Evolutionary conservation across 495 filamentous ascomycete species (phyloP).

Genomic region (Collariella sp.): DNA sequence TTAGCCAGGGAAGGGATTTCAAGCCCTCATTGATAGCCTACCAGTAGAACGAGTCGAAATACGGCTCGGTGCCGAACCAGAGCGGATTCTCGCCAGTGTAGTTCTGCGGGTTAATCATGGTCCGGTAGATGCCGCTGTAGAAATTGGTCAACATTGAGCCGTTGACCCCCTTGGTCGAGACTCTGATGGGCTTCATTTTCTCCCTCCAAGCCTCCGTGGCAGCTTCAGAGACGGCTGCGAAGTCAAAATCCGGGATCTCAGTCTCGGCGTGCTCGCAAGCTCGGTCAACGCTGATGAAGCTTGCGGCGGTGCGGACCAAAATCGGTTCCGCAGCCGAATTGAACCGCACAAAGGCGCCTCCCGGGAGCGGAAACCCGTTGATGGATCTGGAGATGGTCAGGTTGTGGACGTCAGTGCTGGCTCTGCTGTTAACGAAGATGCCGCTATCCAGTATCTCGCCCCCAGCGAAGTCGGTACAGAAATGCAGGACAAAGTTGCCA

Average conservation of each 20-base stretch:
- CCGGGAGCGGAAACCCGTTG: slow-evolving; percentile 57
- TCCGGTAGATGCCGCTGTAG: slow-evolving; percentile 63
- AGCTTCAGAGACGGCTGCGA: slow-evolving; percentile 42
- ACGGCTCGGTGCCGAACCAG: slow-evolving; percentile 63
- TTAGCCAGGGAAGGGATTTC: slow-evolving; percentile 6
- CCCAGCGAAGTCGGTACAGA: slow-evolving; percentile 65
- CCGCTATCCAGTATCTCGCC: slow-evolving; percentile 55
- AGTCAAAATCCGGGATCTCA: slow-evolving; percentile 62
- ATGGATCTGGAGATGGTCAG: slow-evolving; percentile 51
- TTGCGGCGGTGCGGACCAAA: slow-evolving; percentile 56
- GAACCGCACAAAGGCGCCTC: slow-evolving; percentile 50
- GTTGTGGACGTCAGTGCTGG: slow-evolving; percentile 44
- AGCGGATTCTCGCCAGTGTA: slow-evolving; percentile 73
- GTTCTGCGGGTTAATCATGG: slow-evolving; percentile 66
- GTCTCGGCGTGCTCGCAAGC: slow-evolving; percentile 59
- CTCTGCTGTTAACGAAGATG: slow-evolving; percentile 53
- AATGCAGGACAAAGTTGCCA: slow-evolving; percentile 50
- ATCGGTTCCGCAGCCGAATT: slow-evolving; percentile 38
- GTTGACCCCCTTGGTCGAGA: slow-evolving; percentile 48
- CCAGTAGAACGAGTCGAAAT: slow-evolving; percentile 76
- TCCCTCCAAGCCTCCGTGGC: slow-evolving; percentile 53
- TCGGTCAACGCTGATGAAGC: slow-evolving; percentile 57
- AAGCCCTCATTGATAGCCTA: slow-evolving; percentile 26
- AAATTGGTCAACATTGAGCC: slow-evolving; percentile 51
- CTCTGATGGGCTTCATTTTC: slow-evolving; percentile 52